A percentile compares a stretch with the other conserved stretches of the same genome.
phyloP scores from a whole-genome alignment of 495 filamentous ascomycete species.

The Neurospora tetrasperma region DNA sequence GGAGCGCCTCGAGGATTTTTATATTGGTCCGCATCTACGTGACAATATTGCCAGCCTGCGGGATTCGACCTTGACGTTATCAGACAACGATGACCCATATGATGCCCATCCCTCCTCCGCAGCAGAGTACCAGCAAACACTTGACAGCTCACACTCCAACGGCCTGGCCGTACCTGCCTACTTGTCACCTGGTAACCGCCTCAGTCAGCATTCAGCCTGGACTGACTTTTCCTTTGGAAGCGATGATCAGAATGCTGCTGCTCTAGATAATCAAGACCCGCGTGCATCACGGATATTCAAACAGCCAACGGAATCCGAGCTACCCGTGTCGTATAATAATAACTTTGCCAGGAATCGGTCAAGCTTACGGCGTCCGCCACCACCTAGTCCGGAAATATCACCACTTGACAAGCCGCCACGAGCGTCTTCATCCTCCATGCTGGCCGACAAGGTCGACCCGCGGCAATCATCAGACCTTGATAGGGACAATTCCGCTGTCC shows the following conservation, averaged over 20 bases:
- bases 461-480: conserved; percentile 27
- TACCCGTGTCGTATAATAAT: not conserved
- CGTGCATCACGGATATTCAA: not conserved
- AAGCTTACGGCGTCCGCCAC: conserved; percentile 11
- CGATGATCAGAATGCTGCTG: conserved; percentile 24
- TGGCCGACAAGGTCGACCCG: conserved; percentile 10
- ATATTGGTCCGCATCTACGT: conserved; percentile 21
- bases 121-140: conserved; percentile 16
- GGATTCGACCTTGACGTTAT: conserved; percentile 23
- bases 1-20: conserved; percentile 27
- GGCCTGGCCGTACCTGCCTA: conserved; percentile 33
- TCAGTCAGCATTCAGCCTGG: conserved; percentile 42
- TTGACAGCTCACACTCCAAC: conserved; percentile 24
- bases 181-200: conserved; percentile 35
- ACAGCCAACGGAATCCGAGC: not conserved
- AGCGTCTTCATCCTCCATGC: conserved; percentile 13
- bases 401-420: conserved; percentile 15
- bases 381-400: conserved; percentile 17
- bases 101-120: conserved; percentile 15
- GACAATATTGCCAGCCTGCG: conserved; percentile 24
- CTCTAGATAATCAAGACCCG: conserved; percentile 7
- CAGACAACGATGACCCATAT: conserved; percentile 18
- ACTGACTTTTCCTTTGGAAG: conserved; percentile 47
- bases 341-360: not conserved
- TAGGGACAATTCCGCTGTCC: conserved; percentile 9